These are phyloP conservation scores for Alternaria sp. DNA, from an alignment of 2,329 filamentous ascomycete genomes.

Conservation along the genomic window DNA sequence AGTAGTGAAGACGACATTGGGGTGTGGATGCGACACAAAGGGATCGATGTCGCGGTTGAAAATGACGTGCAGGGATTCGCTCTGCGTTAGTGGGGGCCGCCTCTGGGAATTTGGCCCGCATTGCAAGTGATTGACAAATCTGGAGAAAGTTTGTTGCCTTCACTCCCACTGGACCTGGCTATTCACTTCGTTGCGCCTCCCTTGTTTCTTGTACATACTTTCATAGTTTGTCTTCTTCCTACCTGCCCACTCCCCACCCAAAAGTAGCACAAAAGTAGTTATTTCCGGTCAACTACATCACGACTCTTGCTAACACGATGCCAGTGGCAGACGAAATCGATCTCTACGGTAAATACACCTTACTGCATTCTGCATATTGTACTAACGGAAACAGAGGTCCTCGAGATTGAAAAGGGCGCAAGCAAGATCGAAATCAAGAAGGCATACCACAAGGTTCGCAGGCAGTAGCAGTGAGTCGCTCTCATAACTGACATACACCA, in stretches of 20 bases:
- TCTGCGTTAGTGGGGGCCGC: slow-evolving; percentile 16
- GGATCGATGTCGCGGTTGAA: slow-evolving; percentile 13
- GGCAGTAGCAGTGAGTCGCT: neutral
- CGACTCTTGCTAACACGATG: slow-evolving; percentile 22
- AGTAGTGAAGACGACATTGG: slow-evolving; percentile 38
- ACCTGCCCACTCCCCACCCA: neutral
- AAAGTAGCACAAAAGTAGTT: slow-evolving; percentile 10
- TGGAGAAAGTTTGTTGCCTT: slow-evolving; percentile 21
- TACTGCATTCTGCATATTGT: neutral
- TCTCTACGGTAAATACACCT: slow-evolving; percentile 61
- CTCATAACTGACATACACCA: slow-evolving; percentile 49
- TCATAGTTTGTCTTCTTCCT: neutral
- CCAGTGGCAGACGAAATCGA: slow-evolving; percentile 61
- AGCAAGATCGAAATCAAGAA: slow-evolving; percentile 88
- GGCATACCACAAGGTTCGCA: slow-evolving; percentile 86
- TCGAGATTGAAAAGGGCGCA: slow-evolving; percentile 76
- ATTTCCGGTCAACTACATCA: neutral
- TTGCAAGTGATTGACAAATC: slow-evolving; percentile 9
- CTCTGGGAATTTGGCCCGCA: slow-evolving; percentile 18
- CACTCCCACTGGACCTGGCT: neutral
- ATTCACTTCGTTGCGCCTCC: slow-evolving; percentile 1
- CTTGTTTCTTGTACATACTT: slow-evolving; percentile 20
- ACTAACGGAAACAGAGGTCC: slow-evolving; percentile 69
- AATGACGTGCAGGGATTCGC: slow-evolving; percentile 19
- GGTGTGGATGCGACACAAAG: slow-evolving; percentile 10